Base-by-base conservation (phyloP, 2,329 filamentous ascomycete species). In the Diaporthe destruens region DNA sequence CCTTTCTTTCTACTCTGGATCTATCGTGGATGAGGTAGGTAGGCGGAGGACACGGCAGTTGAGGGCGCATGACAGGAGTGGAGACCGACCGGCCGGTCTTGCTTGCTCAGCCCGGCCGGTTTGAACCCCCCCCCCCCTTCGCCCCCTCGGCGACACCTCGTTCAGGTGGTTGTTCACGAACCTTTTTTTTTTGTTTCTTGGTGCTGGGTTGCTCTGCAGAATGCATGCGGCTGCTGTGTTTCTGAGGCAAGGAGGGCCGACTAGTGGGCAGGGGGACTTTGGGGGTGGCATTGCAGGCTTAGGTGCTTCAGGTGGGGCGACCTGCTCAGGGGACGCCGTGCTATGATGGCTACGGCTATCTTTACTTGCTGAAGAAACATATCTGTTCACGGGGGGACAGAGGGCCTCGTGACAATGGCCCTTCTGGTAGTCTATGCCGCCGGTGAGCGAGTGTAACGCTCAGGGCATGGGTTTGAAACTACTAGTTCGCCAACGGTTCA, bases 381-480 rank as follows among this genome's bases (percentile, higher is more conserved):
- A 14, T 25, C 3, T 23, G 44, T 29, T 25, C 47, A 51, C n/a
- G 47, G 39, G 47, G 39, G 16, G 39, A 42, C 12, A 12, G 32
- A 66, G n/a, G 32, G 14, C 47, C 61, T 66, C 61, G 61, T 66
- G 61, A 39, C 39, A 18, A 9, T n/a, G 8, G 47, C 47, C 9
- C 2, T 20, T 23, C 59, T 34, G 42, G 29, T 51, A n/a, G n/a
- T n/a, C n/a, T n/a, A 23, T 25, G 44, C 29, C 20, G 20, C 25
- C 32, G 61, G 61, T 42, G 39, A 42, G 61, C 25, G 61, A 36
- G 18, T 66, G 29, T 51, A 34, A 66, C 61, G 61, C 61, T 53
- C 61, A 34, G 61, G 61, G 61, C 61, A 66, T 66, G 61, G 61
- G 61, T 49, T 53, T 66, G 61, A 66, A 66, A 66, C 61, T 66